Evolutionary conservation across 2,329 filamentous ascomycete species (phyloP).

Genomic region (Lasiodiplodia gonubiensis): DNA sequence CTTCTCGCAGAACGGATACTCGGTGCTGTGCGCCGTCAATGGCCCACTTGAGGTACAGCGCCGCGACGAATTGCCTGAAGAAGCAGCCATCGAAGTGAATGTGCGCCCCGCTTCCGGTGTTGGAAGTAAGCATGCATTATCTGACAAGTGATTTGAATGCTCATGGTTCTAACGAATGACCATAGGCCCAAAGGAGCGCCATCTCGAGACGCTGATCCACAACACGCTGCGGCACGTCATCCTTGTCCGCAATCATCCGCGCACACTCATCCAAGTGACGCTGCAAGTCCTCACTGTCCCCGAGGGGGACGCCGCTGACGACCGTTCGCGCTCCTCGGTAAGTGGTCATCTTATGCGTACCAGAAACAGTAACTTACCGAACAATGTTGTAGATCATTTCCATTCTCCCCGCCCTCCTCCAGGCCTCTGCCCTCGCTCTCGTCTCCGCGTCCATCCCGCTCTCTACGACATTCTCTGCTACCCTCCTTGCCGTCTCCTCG

Average conservation of each 20-base stretch:
- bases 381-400: constrained; percentile 67
- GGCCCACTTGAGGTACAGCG: constrained; percentile 89
- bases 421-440: constrained; percentile 80
- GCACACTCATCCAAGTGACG: constrained; percentile 78
- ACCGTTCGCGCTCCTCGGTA: constrained; percentile 60
- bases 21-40: constrained; percentile 84
- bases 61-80: constrained; percentile 88
- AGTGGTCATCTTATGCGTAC: no score
- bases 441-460: constrained; percentile 83
- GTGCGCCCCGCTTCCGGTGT: constrained; percentile 85
- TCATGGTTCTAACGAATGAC: constrained; percentile 9
- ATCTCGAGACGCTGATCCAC: constrained; percentile 79
- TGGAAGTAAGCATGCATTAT: constrained; percentile 64
- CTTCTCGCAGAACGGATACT: constrained; percentile 77
- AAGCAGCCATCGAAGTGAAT: constrained; percentile 88
- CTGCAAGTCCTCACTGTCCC: constrained; percentile 77
- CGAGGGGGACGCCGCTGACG: constrained; percentile 66
- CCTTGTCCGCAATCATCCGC: constrained; percentile 75
- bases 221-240: constrained; percentile 75
- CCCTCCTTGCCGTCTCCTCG: constrained; percentile 64
- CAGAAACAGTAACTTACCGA: background rate
- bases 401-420: constrained; percentile 81
- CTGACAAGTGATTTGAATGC: background rate
- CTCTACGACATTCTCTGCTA: constrained; percentile 71
- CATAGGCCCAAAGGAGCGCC: constrained; percentile 61